Evolutionary conservation across 768 basidiomycete genomes (phyloP).

Genomic region (Artomyces pyxidatus): DNA sequence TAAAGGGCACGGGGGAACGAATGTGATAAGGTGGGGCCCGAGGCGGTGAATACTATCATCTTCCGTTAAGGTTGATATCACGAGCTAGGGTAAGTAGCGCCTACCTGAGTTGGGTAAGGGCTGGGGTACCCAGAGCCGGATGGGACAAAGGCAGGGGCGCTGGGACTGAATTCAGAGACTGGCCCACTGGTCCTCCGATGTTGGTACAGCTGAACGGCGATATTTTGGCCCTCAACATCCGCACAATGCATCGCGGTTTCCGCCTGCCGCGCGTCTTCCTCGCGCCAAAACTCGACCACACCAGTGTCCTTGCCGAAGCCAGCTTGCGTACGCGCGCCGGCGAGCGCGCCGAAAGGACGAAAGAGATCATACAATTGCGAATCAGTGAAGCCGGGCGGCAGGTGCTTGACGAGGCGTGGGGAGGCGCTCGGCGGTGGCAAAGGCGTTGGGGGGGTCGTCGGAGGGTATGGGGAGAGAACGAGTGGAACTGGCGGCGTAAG

Average conservation of each 20-base stretch:
- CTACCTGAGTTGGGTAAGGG: constrained; percentile 55
- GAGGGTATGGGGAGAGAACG: constrained; percentile 76
- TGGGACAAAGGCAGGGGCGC: constrained; percentile 72
- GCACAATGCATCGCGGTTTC: constrained; percentile 80
- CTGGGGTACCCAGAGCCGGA: constrained; percentile 44
- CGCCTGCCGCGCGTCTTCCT: constrained; percentile 72
- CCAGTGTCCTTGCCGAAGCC: constrained; percentile 73
- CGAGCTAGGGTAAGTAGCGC: constrained; percentile 10
- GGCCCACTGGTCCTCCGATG: constrained; percentile 46
- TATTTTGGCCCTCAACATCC: constrained; percentile 78
- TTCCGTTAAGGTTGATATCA: not conserved
- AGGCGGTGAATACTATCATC: constrained; percentile 71
- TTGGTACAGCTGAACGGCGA: constrained; percentile 74
- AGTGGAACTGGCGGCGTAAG: constrained; percentile 51
- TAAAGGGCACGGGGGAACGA: constrained; percentile 45
- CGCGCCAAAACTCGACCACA: constrained; percentile 80
- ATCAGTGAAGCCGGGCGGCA: constrained; percentile 62
- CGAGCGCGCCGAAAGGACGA: constrained; percentile 75
- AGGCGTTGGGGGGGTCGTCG: constrained; percentile 65
- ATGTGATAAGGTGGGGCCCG: constrained; percentile 36
- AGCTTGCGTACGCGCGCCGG: constrained; percentile 65
- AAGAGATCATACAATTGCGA: constrained; percentile 78
- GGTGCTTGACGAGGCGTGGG: constrained; percentile 79
- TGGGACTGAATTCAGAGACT: constrained; percentile 60
- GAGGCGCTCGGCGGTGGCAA: constrained; percentile 70